phyloP scores from a whole-genome alignment of 192 early-diverging fungal genomes.

The Coemansia sp. region DNA sequence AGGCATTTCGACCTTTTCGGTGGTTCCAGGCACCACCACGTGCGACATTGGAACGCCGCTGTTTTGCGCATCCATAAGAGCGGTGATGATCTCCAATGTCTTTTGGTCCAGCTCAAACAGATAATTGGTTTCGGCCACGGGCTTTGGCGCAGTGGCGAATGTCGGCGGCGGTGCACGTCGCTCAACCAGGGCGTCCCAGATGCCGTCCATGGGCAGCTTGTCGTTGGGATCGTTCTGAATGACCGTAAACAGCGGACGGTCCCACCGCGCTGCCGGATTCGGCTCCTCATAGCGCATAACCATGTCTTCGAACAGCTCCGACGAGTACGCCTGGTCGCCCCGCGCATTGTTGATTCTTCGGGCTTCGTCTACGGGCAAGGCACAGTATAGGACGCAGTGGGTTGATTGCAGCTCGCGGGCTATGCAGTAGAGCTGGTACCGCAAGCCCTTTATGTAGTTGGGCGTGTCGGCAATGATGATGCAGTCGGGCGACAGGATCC shows the following conservation, averaged over 20 bases:
- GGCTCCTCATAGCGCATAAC: conserved; percentile 93
- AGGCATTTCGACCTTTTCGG: conserved; percentile 58
- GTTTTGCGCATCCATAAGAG: conserved; percentile 75
- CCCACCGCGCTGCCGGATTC: conserved; percentile 86
- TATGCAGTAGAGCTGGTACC: conserved; percentile 94
- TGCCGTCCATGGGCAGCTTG: conserved; percentile 59
- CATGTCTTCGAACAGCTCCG: conserved; percentile 69
- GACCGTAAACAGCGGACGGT: conserved; percentile 91
- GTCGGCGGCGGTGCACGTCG: conserved; percentile 76
- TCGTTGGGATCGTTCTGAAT: conserved; percentile 64
- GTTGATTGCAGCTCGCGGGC: conserved; percentile 82
- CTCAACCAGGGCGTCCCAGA: conserved; percentile 74
- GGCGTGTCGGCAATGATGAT: conserved; percentile 91
- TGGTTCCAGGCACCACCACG: conserved; percentile 59
- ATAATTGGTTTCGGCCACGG: conserved; percentile 86
- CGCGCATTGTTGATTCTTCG: conserved; percentile 55
- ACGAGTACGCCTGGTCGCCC: conserved; percentile 47
- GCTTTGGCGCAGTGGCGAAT: conserved; percentile 86
- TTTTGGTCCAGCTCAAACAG: conserved; percentile 84
- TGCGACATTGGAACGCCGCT: conserved; percentile 56
- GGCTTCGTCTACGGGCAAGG: conserved; percentile 56
- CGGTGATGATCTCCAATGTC: conserved; percentile 75
- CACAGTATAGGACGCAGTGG: conserved; percentile 78
- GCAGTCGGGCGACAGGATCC: conserved; percentile 74
- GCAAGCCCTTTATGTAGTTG: conserved; percentile 99